A percentile compares a stretch with the other conserved stretches of the same genome.
Evolutionary conservation across 2,329 filamentous ascomycete genomes (phyloP).

Genomic region (Aspergillus floridensis): DNA sequence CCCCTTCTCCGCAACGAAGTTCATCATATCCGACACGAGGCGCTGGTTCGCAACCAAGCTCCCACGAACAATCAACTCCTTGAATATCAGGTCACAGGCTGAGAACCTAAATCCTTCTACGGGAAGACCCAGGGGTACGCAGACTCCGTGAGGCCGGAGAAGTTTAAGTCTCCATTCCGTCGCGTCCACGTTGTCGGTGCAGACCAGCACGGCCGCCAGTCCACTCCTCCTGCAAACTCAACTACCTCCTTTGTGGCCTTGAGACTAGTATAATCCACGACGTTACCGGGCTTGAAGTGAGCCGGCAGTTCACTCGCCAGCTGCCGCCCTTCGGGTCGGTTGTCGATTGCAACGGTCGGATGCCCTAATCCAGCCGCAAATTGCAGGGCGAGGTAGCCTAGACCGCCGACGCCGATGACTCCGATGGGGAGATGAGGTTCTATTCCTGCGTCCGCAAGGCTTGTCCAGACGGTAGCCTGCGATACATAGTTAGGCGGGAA

Average conservation of each 20-base stretch:
- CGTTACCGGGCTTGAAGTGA: background rate
- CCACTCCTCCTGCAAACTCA: conserved; percentile 1
- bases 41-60: conserved; percentile 5
- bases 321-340: conserved; percentile 5
- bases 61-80: conserved; percentile 9
- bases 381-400: conserved; percentile 15
- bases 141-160: conserved; percentile 4
- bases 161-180: conserved; percentile 11
- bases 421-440: conserved; percentile 2
- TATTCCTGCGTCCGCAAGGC: background rate
- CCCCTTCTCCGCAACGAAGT: background rate
- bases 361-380: conserved; percentile 12
- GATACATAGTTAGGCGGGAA: no score
- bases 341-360: conserved; percentile 12
- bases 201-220: conserved; percentile 10
- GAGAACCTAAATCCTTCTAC: conserved; percentile 10
- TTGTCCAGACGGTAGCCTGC: conserved; percentile 12
- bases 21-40: conserved; percentile 11
- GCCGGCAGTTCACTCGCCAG: background rate
- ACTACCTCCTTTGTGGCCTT: conserved; percentile 2
- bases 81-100: conserved; percentile 7
- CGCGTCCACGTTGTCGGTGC: conserved; percentile 5
- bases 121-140: conserved; percentile 6
- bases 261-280: background rate
- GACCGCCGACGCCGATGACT: conserved; percentile 12